Conservation (phyloP, 257 asterid species). For the Cinchona pubescens region DNA sequence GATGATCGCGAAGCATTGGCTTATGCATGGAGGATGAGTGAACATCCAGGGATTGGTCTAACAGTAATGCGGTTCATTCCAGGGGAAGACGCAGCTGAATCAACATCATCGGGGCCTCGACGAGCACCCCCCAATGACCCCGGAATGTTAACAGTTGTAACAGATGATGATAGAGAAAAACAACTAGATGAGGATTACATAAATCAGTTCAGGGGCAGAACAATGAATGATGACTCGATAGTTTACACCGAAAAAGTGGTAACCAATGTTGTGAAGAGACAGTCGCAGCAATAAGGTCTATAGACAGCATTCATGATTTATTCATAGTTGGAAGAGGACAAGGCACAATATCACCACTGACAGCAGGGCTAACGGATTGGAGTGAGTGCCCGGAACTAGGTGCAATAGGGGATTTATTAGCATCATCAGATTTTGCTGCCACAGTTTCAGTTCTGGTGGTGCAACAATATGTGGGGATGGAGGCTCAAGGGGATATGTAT, state of each 20-base stretch:
- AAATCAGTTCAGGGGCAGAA: conserved; percentile 49
- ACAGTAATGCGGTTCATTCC: conserved; percentile 60
- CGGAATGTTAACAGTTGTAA: conserved; percentile 33
- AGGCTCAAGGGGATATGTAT: conserved; percentile 33
- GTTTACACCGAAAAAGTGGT: conserved; percentile 49
- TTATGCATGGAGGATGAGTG: conserved; percentile 70
- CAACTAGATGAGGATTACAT: conserved; percentile 60
- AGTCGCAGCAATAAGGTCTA: conserved; percentile 61
- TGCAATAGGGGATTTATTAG: conserved; percentile 80
- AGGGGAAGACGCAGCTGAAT: conserved; percentile 30
- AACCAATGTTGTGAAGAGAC: conserved; percentile 85
- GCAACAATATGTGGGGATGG: conserved; percentile 77
- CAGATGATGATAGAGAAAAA: conserved; percentile 50
- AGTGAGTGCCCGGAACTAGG: conserved; percentile 97
- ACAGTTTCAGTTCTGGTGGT: conserved; percentile 77
- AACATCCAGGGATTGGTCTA: conserved; percentile 52
- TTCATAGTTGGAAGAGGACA: conserved; percentile 83
- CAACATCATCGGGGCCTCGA: neutral
- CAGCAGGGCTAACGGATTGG: conserved; percentile 93
- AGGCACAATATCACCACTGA: conserved; percentile 57
- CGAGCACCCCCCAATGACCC: conserved; percentile 19
- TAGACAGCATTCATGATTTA: conserved; percentile 60
- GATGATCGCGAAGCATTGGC: conserved; percentile 88
- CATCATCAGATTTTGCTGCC: conserved; percentile 82
- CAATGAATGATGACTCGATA: conserved; percentile 37